These are phyloP conservation scores for Apiospora arundinis DNA, from an alignment of 2,329 filamentous ascomycete genomes.

Conservation along the genomic window DNA sequence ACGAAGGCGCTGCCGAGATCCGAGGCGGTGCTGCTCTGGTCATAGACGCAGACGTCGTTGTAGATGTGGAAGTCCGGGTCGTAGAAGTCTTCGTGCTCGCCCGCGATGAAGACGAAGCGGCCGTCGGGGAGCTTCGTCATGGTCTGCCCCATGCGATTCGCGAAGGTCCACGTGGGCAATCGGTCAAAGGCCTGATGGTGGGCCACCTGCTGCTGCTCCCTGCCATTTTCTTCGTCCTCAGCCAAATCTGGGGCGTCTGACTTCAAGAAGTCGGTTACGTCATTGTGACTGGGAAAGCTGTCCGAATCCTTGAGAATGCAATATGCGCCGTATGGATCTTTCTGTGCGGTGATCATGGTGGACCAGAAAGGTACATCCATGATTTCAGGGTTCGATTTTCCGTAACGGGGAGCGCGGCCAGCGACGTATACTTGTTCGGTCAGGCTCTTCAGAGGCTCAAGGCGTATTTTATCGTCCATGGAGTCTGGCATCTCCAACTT, in stretches of 20 bases:
- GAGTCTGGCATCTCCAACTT: background rate
- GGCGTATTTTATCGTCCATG: too few relatives aligned
- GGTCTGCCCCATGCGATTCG: background rate
- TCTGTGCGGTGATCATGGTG: background rate
- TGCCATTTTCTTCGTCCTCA: background rate
- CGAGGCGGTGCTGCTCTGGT: background rate
- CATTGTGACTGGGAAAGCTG: background rate
- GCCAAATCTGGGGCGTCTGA: background rate
- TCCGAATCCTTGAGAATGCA: background rate
- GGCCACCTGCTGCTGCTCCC: background rate
- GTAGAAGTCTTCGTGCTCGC: background rate
- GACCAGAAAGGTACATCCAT: background rate
- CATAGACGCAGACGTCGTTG: background rate
- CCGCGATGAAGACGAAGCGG: background rate
- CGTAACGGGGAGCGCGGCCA: background rate
- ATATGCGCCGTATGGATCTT: background rate
- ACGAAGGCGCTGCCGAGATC: background rate
- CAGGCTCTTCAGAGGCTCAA: background rate
- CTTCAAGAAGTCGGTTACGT: background rate
- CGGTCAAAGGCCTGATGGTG: too few relatives aligned
- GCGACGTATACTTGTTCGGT: background rate
- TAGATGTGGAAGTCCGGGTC: conserved; percentile 9
- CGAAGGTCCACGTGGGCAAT: background rate
- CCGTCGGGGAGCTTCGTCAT: background rate
- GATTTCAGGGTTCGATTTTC: background rate